Conservation (phyloP, 805 yeast genomes). For the Pichia pseudocactophila region DNA sequence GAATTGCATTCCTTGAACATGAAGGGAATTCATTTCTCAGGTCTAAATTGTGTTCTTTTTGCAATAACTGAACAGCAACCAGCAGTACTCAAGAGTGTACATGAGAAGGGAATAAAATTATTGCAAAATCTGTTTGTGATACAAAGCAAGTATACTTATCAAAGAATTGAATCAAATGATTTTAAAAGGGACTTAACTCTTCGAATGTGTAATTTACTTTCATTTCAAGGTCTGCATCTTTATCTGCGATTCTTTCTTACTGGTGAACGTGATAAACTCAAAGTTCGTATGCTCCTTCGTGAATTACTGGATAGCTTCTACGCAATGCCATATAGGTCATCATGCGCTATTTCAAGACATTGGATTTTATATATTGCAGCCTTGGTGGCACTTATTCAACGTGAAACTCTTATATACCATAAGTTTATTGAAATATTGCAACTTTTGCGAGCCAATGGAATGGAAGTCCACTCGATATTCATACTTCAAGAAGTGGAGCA, state of each 20-base stretch:
- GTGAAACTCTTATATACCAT: slow-evolving; percentile 3
- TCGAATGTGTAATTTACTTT: slow-evolving; percentile 7
- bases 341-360: slow-evolving; percentile 8
- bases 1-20: too few species aligned
- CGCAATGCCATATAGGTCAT: slow-evolving; percentile 10
- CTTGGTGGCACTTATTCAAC: slow-evolving; percentile 3
- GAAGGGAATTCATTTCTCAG: slow-evolving; percentile 6
- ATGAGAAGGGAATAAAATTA: slow-evolving; percentile 1
- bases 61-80: not conserved
- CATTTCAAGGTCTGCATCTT: slow-evolving; percentile 6
- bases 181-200: slow-evolving; percentile 9
- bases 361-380: slow-evolving; percentile 8
- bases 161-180: slow-evolving; percentile 3
- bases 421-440: slow-evolving; percentile 5
- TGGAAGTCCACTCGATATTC: slow-evolving; percentile 5
- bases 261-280: not conserved
- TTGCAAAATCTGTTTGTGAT: not conserved
- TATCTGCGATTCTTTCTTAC: slow-evolving; percentile 6
- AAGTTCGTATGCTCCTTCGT: not conserved
- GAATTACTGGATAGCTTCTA: slow-evolving; percentile 8
- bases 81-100: not conserved
- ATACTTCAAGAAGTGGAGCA: slow-evolving; percentile 2
- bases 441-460: slow-evolving; percentile 8
- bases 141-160: not conserved
- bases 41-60: slow-evolving; percentile 8